Evolutionary conservation across 2,329 filamentous ascomycete genomes (phyloP).

Genomic region (Phyllosticta citriasiana): DNA sequence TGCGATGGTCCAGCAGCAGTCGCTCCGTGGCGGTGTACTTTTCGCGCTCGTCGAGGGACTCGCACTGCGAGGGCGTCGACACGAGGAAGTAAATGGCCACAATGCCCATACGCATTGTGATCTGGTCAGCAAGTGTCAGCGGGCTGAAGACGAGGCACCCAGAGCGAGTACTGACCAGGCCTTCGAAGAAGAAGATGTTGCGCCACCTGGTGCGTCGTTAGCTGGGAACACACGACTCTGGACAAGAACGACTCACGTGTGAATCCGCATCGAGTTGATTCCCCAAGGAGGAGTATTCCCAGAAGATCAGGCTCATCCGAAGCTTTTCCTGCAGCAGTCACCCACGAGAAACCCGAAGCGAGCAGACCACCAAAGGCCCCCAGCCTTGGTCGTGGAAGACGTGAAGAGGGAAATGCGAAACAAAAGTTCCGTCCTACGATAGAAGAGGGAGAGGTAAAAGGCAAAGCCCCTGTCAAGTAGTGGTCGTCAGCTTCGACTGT

Average conservation of each 20-base stretch:
- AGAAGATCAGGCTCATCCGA: constrained; percentile 11
- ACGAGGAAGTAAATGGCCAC: constrained; percentile 45
- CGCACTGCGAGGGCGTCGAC: constrained; percentile 37
- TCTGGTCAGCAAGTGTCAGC: background rate
- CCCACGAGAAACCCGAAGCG: constrained; percentile 40
- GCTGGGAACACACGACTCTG: no score
- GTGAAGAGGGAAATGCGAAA: constrained; percentile 49
- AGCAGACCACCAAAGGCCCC: constrained; percentile 48
- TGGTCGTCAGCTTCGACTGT: background rate
- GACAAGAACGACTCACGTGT: constrained; percentile 28
- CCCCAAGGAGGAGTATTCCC: constrained; percentile 44
- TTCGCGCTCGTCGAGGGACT: constrained; percentile 44
- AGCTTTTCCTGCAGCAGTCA: constrained; percentile 18
- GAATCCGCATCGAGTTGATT: constrained; percentile 30
- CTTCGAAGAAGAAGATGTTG: constrained; percentile 56
- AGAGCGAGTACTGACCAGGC: constrained; percentile 43
- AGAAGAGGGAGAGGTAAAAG: constrained; percentile 48
- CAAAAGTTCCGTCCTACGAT: constrained; percentile 46
- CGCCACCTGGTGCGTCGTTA: constrained; percentile 37
- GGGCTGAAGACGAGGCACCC: constrained; percentile 13
- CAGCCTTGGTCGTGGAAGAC: constrained; percentile 45
- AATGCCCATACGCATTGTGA: constrained; percentile 26
- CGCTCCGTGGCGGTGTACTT: constrained; percentile 44
- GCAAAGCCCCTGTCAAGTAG: constrained; percentile 35
- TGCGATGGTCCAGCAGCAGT: constrained; percentile 40